Evolutionary conservation across 1,284 basidiomycete genomes (phyloP), one percentile per base, ranked within the genome.

Genomic region (Cystobasidium slooffiae): DNA sequence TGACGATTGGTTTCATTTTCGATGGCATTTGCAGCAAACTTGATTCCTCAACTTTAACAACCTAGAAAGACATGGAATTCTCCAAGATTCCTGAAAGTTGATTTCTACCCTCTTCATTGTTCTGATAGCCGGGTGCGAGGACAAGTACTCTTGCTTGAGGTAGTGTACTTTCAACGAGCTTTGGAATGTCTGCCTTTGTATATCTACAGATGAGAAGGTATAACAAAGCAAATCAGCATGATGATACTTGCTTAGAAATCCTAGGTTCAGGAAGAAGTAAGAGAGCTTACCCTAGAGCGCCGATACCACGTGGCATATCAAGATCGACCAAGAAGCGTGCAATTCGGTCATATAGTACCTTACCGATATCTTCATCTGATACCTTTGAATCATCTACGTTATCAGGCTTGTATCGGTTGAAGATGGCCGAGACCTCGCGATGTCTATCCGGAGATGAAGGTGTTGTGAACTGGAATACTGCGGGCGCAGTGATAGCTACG

Each of bases 391-490:
- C 75, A 67, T 80, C 75, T 77, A 94, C 88, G 16, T 88, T 88
- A 24, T 79, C 79, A 41, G 89, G 86, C 79, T 91, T 90, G 39
- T 87, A 85, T 37, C 68, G 52, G 66, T 80, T 80, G 85, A 98
- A 98, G 79, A 97, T 89, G 0, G 90, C 88, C 10, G 95, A 87
- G 1, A 90, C 92, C 82, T 93, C 90, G 58, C 94, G 89, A 83
- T 98, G 95, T 66, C 95, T 90, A 73, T 90, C 88, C 2, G 94
- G 94, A 0, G 91, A 89, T 1, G 93, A 94, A 6, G 94, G 93
- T 0, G 94, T 89, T 5, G 94, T 97, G 84, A 95, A 97, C 80
- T 91, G 88, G 86, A 97, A 97, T 56, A 97, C 94, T 86, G 81
- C 76, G 44, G 94, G 94, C n/a, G 91, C 93, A 31, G 93, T 93